phyloP scores from a whole-genome alignment of 345 rosid species.

The Heritiera fomes region DNA sequence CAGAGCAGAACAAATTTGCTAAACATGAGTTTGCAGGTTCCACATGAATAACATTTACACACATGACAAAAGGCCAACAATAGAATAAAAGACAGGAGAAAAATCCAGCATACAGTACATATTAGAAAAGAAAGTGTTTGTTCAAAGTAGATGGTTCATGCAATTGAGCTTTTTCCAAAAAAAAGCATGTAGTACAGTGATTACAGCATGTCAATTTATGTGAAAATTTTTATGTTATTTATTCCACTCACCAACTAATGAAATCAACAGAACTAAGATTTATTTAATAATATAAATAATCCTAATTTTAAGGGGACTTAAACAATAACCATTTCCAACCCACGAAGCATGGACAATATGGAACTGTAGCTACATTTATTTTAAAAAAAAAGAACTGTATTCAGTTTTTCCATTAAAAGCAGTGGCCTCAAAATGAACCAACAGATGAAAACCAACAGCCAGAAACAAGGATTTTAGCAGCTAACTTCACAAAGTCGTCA shows the following conservation, averaged over 20 bases:
- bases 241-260: neutral
- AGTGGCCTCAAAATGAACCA: neutral
- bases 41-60: neutral
- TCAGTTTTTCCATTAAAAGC: too few relatives aligned
- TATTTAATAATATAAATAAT: neutral
- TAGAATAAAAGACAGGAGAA: neutral
- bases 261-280: neutral
- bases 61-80: neutral
- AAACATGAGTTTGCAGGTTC: neutral
- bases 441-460: neutral
- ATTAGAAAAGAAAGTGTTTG: neutral
- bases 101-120: neutral
- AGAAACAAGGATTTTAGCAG: neutral
- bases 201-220: neutral
- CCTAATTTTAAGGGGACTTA: neutral
- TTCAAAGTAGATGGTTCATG: neutral
- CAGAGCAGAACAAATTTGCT: neutral
- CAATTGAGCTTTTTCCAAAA: constrained; percentile 1
- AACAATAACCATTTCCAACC: neutral
- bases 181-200: neutral
- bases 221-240: neutral
- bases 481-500: constrained; percentile 9
- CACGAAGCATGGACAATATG: neutral
- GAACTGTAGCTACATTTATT: too few relatives aligned
- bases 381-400: too few relatives aligned